Evolutionary conservation across 2,329 filamentous ascomycete genomes (phyloP).

Genomic region (Pyrenophora seminiperda): DNA sequence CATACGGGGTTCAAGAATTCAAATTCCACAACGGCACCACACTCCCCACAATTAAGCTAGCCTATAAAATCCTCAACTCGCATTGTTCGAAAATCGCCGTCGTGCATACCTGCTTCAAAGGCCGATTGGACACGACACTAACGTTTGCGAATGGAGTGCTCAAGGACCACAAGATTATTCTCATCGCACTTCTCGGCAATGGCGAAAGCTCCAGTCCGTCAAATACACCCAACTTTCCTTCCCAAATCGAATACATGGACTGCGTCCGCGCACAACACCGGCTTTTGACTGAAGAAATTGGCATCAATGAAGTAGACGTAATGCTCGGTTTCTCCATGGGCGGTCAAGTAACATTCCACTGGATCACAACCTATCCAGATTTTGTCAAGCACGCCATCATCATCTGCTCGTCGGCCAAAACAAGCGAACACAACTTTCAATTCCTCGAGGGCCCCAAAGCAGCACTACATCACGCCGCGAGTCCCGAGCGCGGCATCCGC

Average conservation of each 20-base stretch:
- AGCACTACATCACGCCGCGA: slow-evolving; percentile 52
- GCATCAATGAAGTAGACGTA: slow-evolving; percentile 52
- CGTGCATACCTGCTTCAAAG: slow-evolving; percentile 62
- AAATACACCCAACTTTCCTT: slow-evolving; percentile 55
- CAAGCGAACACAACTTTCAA: slow-evolving; percentile 59
- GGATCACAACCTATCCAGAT: slow-evolving; percentile 57
- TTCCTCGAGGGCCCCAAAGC: slow-evolving; percentile 61
- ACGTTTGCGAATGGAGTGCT: slow-evolving; percentile 54
- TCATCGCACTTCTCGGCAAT: slow-evolving; percentile 59
- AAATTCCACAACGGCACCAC: slow-evolving; percentile 25
- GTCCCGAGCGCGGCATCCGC: slow-evolving; percentile 44
- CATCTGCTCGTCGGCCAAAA: slow-evolving; percentile 58
- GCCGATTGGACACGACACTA: slow-evolving; percentile 56
- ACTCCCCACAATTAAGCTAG: slow-evolving; percentile 20
- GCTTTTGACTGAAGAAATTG: slow-evolving; percentile 50
- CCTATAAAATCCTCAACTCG: slow-evolving; percentile 34
- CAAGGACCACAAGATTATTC: slow-evolving; percentile 56
- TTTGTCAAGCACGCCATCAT: slow-evolving; percentile 53
- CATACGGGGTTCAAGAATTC: slow-evolving; percentile 26
- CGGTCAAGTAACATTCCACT: slow-evolving; percentile 60
- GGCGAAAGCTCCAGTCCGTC: slow-evolving; percentile 61
- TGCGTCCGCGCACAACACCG: slow-evolving; percentile 58
- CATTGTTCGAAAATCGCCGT: slow-evolving; percentile 41
- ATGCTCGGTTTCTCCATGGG: slow-evolving; percentile 65
- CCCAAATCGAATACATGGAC: slow-evolving; percentile 54